Evolutionary conservation across 108 stramenopile genomes (phyloP).

Genomic region (Skeletonema menzelii): DNA sequence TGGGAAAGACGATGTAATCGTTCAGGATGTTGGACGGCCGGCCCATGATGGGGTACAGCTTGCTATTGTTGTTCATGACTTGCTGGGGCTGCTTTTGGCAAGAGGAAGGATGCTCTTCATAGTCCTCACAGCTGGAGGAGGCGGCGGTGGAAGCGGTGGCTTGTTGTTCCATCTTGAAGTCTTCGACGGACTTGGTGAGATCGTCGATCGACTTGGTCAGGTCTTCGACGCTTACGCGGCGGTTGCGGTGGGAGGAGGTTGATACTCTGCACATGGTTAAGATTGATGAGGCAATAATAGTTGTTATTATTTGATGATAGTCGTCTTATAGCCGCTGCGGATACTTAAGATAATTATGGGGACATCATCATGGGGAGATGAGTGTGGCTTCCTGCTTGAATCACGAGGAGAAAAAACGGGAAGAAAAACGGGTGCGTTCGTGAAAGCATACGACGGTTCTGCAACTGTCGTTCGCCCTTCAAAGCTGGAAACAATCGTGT

Average conservation of each 20-base stretch:
- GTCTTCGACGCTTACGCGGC: not conserved
- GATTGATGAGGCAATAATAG: too few species aligned
- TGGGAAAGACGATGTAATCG: conserved; percentile 11
- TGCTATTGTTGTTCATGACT: not conserved
- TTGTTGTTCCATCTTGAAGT: not conserved
- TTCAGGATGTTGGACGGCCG: conserved; percentile 7
- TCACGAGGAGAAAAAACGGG: too few species aligned
- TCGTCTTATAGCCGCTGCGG: too few species aligned
- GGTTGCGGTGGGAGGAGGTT: not conserved
- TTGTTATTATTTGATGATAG: too few species aligned
- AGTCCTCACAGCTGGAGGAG: not conserved
- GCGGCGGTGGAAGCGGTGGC: not conserved
- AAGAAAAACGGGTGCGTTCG: too few species aligned
- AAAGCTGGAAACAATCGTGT: too few species aligned
- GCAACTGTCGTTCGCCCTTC: too few species aligned
- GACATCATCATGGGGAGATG: too few species aligned
- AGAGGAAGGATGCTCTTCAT: not conserved
- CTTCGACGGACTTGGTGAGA: not conserved
- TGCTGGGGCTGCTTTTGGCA: not conserved
- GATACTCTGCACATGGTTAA: too few species aligned
- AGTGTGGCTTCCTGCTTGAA: too few species aligned
- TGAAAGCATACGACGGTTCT: too few species aligned
- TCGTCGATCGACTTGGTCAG: not conserved
- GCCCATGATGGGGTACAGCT: not conserved
- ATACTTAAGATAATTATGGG: too few species aligned